These are phyloP conservation scores for Coemansia sp. DNA, from an alignment of 192 early-diverging fungal genomes.

Conservation along the genomic window DNA sequence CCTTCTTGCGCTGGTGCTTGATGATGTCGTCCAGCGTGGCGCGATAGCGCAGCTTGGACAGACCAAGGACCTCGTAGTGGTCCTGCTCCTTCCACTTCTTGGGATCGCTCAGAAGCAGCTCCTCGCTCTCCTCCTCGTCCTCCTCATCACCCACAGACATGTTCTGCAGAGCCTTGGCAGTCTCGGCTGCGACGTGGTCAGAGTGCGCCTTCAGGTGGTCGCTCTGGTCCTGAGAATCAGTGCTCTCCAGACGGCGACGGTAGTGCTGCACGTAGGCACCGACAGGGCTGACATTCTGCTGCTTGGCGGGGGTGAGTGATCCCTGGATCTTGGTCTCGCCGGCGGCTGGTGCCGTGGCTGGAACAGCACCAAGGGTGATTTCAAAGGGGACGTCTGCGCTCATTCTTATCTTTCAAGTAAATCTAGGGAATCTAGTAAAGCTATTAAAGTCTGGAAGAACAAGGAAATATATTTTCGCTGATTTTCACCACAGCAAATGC, in stretches of 20 bases:
- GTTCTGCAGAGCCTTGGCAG: slow-evolving; percentile 51
- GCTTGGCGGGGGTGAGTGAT: slow-evolving; percentile 15
- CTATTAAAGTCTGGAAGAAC: too few species aligned
- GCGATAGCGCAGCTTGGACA: slow-evolving; percentile 82
- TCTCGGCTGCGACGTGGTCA: slow-evolving; percentile 32
- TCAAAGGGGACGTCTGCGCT: slow-evolving; percentile 25
- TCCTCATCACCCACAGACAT: slow-evolving; percentile 63
- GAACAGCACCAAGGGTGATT: slow-evolving; percentile 32
- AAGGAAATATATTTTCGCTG: neutral
- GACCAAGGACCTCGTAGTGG: slow-evolving; percentile 93
- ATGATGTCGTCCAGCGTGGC: slow-evolving; percentile 95
- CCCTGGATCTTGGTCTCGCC: slow-evolving; percentile 31
- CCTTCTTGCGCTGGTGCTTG: slow-evolving; percentile 83
- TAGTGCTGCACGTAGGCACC: slow-evolving; percentile 56
- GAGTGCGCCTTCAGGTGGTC: slow-evolving; percentile 42
- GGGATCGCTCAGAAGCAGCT: slow-evolving; percentile 79
- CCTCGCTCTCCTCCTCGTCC: slow-evolving; percentile 79
- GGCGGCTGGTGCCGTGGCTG: slow-evolving; percentile 27
- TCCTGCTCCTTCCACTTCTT: slow-evolving; percentile 97
- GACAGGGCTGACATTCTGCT: slow-evolving; percentile 41
- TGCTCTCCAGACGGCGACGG: slow-evolving; percentile 31
- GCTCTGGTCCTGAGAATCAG: slow-evolving; percentile 5
- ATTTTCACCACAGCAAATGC: neutral
- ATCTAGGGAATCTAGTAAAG: too few species aligned
- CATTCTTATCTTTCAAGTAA: too few species aligned